phyloP scores from a whole-genome alignment of 108 stramenopile species.

The Pinguiococcus pyrenoidosus region DNA sequence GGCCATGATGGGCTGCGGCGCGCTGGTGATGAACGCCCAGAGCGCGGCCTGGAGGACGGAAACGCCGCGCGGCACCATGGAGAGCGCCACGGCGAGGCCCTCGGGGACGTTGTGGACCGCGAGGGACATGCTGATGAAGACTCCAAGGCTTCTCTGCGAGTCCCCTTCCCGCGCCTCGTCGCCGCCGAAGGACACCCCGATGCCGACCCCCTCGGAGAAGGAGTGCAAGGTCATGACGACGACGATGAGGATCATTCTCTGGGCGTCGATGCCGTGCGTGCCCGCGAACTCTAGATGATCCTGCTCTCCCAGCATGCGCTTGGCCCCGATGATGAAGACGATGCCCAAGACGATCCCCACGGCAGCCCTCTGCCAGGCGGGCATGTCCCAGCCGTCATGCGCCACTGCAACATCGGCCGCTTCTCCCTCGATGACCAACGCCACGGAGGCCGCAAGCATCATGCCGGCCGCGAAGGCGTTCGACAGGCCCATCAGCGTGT shows the following conservation, averaged over 20 bases:
- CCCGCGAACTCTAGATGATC: slow-evolving; percentile 76
- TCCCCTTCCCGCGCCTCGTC: slow-evolving; percentile 53
- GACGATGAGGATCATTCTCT: slow-evolving; percentile 75
- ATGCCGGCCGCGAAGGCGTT: slow-evolving; percentile 88
- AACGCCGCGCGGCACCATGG: slow-evolving; percentile 70
- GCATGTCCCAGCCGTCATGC: slow-evolving; percentile 10
- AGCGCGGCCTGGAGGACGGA: slow-evolving; percentile 67
- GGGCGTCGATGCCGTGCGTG: slow-evolving; percentile 68
- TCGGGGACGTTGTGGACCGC: slow-evolving; percentile 98
- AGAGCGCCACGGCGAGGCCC: slow-evolving; percentile 91
- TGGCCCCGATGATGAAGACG: slow-evolving; percentile 22
- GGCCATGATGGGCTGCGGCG: slow-evolving; percentile 97
- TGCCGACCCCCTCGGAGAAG: slow-evolving; percentile 91
- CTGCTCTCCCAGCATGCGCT: slow-evolving; percentile 50
- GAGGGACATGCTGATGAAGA: slow-evolving; percentile 82
- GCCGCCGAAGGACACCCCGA: slow-evolving; percentile 85
- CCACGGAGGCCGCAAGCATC: slow-evolving; percentile 87
- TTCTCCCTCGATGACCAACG: slow-evolving; percentile 67
- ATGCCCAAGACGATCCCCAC: slow-evolving; percentile 25
- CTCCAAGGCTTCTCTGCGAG: slow-evolving; percentile 79
- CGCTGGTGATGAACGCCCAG: slow-evolving; percentile 77
- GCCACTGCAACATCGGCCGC: slow-evolving; percentile 48
- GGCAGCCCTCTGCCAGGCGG: slow-evolving; percentile 1
- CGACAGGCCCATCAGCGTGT: slow-evolving; percentile 23
- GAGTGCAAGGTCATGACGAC: slow-evolving; percentile 96